Conservation (phyloP, 768 basidiomycete genomes). For the Rhizopogon vesiculosus region DNA sequence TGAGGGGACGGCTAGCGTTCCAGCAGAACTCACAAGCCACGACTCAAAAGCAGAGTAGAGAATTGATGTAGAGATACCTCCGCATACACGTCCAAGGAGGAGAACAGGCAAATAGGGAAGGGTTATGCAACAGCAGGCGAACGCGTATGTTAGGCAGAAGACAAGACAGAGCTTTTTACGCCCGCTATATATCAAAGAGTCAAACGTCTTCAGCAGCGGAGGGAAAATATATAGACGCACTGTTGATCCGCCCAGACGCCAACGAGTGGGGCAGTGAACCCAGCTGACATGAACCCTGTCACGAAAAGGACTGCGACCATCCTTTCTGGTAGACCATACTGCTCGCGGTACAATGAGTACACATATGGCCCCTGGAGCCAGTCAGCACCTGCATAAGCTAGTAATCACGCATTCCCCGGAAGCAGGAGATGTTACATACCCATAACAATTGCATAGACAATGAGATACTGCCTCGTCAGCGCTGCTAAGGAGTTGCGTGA, state of each 20-base stretch:
- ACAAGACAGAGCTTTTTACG: constrained; percentile 62
- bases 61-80: constrained; percentile 71
- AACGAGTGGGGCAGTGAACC: constrained; percentile 61
- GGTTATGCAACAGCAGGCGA: constrained; percentile 56
- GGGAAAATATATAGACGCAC: constrained; percentile 32
- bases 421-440: constrained; percentile 33
- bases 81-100: constrained; percentile 58
- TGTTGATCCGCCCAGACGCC: constrained; percentile 78
- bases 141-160: constrained; percentile 65
- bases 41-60: constrained; percentile 75
- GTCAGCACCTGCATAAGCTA: constrained; percentile 49
- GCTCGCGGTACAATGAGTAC: constrained; percentile 68
- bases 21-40: constrained; percentile 67
- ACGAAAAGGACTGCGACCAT: constrained; percentile 70
- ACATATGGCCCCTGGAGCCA: constrained; percentile 81
- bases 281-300: constrained; percentile 72
- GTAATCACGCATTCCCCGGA: neutral
- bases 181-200: constrained; percentile 39
- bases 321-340: constrained; percentile 59
- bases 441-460: constrained; percentile 73
- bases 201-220: neutral
- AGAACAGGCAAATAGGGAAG: constrained; percentile 55
- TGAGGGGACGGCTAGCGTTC: constrained; percentile 44
- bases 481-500: constrained; percentile 22
- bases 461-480: constrained; percentile 48